phyloP scores from a whole-genome alignment of 148 eudicot genomes.

The Rhododendron mucronatum region DNA sequence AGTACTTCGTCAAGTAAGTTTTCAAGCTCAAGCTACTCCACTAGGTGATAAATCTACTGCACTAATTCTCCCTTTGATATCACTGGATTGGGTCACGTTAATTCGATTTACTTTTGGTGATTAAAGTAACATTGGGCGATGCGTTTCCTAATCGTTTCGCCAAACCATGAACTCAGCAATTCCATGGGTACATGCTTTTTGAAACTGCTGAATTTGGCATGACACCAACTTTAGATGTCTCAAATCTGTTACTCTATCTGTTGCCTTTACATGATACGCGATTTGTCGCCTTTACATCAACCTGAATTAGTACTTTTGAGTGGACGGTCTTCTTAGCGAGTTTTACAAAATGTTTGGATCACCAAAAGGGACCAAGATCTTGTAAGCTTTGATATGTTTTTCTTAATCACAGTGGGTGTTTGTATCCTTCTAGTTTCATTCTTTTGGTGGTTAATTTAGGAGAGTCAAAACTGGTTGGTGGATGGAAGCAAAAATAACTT shows the following conservation, averaged over 20 bases:
- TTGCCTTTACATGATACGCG: neutral
- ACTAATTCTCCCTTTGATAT: neutral
- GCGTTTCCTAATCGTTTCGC: neutral
- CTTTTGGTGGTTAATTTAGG: neutral
- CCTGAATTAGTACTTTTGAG: neutral
- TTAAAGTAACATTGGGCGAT: neutral
- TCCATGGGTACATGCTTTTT: neutral
- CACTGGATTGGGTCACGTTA: neutral
- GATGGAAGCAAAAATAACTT: neutral
- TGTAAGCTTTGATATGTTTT: neutral
- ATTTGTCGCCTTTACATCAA: neutral
- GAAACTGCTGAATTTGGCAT: neutral
- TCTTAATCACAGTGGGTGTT: neutral
- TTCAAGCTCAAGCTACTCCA: neutral
- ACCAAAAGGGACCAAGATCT: neutral
- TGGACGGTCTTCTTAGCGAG: neutral
- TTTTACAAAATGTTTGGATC: neutral
- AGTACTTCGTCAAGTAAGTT: constrained; percentile 85
- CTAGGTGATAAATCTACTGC: neutral
- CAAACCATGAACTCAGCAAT: neutral
- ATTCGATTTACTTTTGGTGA: neutral
- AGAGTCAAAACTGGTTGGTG: neutral
- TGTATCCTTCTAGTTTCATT: neutral
- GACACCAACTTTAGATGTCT: neutral
- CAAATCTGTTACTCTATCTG: neutral